Evolutionary conservation across 208 protist species (phyloP).

Genomic region (Crithidia fasciculata): DNA sequence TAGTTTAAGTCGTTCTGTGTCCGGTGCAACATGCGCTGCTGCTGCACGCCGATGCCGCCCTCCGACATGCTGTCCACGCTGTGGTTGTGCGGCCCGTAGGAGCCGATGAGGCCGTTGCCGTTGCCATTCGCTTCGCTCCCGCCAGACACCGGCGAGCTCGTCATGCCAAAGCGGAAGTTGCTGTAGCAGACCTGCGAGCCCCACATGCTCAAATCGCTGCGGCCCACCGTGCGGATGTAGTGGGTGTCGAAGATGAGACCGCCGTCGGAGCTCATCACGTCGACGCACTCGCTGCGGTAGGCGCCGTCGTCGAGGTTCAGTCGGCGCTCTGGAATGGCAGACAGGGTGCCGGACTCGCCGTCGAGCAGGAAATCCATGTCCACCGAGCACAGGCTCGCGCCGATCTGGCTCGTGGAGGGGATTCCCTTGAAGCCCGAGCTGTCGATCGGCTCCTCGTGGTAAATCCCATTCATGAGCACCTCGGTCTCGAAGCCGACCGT

Average conservation of each 20-base stretch:
- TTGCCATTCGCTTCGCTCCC: conserved; percentile 19
- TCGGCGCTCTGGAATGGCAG: conserved; percentile 53
- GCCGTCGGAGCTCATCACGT: conserved; percentile 85
- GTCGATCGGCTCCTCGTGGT: conserved; percentile 52
- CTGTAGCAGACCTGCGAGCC: conserved; percentile 70
- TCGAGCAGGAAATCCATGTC: conserved; percentile 82
- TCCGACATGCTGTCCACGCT: conserved; percentile 26
- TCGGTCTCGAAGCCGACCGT: conserved; percentile 72
- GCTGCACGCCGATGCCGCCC: neutral
- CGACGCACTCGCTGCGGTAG: conserved; percentile 70
- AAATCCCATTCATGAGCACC: conserved; percentile 82
- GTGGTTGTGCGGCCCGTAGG: conserved; percentile 10
- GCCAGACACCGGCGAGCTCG: conserved; percentile 13
- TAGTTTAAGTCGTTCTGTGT: conserved; percentile 41
- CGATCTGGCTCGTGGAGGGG: conserved; percentile 51
- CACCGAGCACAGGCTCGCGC: conserved; percentile 69
- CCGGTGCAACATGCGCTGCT: neutral
- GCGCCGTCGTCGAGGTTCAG: conserved; percentile 76
- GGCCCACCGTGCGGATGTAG: conserved; percentile 71
- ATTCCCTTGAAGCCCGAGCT: conserved; percentile 20
- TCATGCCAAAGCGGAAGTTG: conserved; percentile 56
- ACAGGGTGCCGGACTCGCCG: conserved; percentile 81
- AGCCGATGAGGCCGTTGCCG: conserved; percentile 7
- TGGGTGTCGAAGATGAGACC: conserved; percentile 77
- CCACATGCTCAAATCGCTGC: conserved; percentile 73